phyloP scores from a whole-genome alignment of 495 filamentous ascomycete species.

The Penicillium robsamsonii region DNA sequence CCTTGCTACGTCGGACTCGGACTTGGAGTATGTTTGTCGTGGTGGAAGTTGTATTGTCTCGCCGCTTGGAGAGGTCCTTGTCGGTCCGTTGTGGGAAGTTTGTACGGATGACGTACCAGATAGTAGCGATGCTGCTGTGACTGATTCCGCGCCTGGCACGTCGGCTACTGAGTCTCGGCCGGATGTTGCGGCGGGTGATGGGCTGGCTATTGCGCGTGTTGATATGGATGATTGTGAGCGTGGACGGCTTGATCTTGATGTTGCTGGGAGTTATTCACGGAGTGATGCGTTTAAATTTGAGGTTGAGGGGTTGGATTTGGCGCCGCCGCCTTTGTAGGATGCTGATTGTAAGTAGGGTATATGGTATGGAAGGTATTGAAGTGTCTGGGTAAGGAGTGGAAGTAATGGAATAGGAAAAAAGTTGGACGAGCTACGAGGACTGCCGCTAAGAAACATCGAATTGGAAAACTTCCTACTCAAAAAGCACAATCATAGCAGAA shows the following conservation, averaged over 20 bases:
- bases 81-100: slow-evolving; percentile 81
- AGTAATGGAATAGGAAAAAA: background rate
- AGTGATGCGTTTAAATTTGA: slow-evolving; percentile 78
- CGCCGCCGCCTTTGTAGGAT: slow-evolving; percentile 51
- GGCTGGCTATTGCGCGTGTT: slow-evolving; percentile 48
- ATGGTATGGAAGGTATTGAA: background rate
- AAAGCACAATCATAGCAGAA: slow-evolving; percentile 4
- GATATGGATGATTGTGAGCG: slow-evolving; percentile 65
- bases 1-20: background rate
- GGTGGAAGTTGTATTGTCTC: slow-evolving; percentile 83
- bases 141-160: background rate
- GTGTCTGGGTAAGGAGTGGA: background rate
- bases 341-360: background rate
- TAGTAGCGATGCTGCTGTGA: slow-evolving; percentile 14
- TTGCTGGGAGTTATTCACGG: slow-evolving; percentile 76
- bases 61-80: slow-evolving; percentile 73
- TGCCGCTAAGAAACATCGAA: background rate
- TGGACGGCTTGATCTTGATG: slow-evolving; percentile 63
- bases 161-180: background rate
- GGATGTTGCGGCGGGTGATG: slow-evolving; percentile 18
- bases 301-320: slow-evolving; percentile 72
- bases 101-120: slow-evolving; percentile 49
- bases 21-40: slow-evolving; percentile 25
- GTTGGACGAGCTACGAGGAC: background rate
- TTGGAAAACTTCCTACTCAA: background rate